These are phyloP conservation scores for Nothophaeocryptopus gaeumannii DNA, from an alignment of 2,329 filamentous ascomycete genomes.

Conservation along the genomic window DNA sequence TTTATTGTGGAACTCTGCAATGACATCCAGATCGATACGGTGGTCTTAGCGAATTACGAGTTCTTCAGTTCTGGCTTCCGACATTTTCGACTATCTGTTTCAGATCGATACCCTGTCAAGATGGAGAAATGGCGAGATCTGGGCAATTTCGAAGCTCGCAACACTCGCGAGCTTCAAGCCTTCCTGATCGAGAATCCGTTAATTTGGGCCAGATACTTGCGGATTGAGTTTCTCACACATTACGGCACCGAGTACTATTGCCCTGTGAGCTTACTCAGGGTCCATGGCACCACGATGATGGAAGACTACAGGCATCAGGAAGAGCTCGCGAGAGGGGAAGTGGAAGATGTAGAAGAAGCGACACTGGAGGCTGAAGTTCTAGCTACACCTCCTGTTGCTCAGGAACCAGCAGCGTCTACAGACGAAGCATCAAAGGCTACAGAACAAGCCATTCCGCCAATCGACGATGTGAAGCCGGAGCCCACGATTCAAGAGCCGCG, in stretches of 20 bases:
- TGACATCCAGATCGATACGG: conserved; percentile 80
- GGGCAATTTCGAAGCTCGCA: conserved; percentile 85
- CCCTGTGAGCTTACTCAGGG: conserved; percentile 81
- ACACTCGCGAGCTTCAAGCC: conserved; percentile 88
- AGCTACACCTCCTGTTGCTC: conserved; percentile 14
- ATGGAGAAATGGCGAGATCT: conserved; percentile 85
- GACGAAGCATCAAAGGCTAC: conserved; percentile 12
- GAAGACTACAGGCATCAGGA: conserved; percentile 88
- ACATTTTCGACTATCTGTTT: conserved; percentile 85
- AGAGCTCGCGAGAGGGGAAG: conserved; percentile 58
- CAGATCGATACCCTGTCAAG: conserved; percentile 92
- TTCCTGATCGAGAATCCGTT: conserved; percentile 92
- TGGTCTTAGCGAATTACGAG: conserved; percentile 97
- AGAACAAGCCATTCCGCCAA: conserved; percentile 10
- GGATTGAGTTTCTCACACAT: conserved; percentile 87
- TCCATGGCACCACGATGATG: conserved; percentile 93
- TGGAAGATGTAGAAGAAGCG: conserved; percentile 51
- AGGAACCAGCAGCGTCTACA: conserved; percentile 16
- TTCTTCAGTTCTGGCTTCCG: conserved; percentile 98
- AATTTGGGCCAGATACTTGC: conserved; percentile 91
- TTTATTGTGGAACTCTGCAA: conserved; percentile 92
- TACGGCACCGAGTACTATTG: conserved; percentile 98
- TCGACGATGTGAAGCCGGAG: conserved; percentile 2
- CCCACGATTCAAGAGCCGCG: neutral
- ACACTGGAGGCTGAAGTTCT: conserved; percentile 17